Evolutionary conservation across 208 protist genomes (phyloP).

Genomic region (Crithidia mellificae): DNA sequence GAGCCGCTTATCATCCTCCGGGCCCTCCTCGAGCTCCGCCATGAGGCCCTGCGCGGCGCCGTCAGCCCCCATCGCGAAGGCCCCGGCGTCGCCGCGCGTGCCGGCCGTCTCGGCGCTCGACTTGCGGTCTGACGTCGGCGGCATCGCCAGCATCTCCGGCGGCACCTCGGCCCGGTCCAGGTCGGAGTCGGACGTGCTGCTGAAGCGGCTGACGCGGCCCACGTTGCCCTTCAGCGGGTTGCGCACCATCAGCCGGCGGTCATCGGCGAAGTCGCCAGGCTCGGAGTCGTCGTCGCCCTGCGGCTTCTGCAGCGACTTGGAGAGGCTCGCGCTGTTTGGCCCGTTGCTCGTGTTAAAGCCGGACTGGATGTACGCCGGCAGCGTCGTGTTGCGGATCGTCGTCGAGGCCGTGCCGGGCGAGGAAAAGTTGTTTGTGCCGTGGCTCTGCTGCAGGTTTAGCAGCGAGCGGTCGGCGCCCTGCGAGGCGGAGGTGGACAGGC

Average conservation of each 20-base stretch:
- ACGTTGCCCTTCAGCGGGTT: slow-evolving; percentile 29
- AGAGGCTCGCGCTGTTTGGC: slow-evolving; percentile 23
- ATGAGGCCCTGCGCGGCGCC: slow-evolving; percentile 20
- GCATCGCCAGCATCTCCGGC: slow-evolving; percentile 16
- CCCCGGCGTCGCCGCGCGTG: slow-evolving; percentile 9
- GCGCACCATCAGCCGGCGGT: slow-evolving; percentile 28
- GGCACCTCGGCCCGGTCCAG: slow-evolving; percentile 8
- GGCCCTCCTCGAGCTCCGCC: slow-evolving; percentile 19
- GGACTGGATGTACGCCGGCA: slow-evolving; percentile 28
- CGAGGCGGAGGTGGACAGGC: neutral
- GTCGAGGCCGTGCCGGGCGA: slow-evolving; percentile 7
- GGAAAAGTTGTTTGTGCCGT: slow-evolving; percentile 12
- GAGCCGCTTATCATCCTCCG: slow-evolving; percentile 20
- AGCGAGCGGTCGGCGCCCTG: slow-evolving; percentile 14
- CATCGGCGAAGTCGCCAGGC: slow-evolving; percentile 22
- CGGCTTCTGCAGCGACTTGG: slow-evolving; percentile 11
- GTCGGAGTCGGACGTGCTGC: slow-evolving; percentile 27
- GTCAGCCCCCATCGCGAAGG: slow-evolving; percentile 12
- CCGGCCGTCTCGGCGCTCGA: slow-evolving; percentile 9
- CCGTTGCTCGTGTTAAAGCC: slow-evolving; percentile 17
- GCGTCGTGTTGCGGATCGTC: slow-evolving; percentile 21
- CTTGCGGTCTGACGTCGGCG: slow-evolving; percentile 9
- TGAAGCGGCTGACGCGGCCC: slow-evolving; percentile 10
- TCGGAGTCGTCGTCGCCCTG: slow-evolving; percentile 20
- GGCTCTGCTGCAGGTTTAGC: slow-evolving; percentile 20